These are phyloP conservation scores for Aspergillus sp. DNA, from an alignment of 2,329 filamentous ascomycete genomes.

Conservation along the genomic window DNA sequence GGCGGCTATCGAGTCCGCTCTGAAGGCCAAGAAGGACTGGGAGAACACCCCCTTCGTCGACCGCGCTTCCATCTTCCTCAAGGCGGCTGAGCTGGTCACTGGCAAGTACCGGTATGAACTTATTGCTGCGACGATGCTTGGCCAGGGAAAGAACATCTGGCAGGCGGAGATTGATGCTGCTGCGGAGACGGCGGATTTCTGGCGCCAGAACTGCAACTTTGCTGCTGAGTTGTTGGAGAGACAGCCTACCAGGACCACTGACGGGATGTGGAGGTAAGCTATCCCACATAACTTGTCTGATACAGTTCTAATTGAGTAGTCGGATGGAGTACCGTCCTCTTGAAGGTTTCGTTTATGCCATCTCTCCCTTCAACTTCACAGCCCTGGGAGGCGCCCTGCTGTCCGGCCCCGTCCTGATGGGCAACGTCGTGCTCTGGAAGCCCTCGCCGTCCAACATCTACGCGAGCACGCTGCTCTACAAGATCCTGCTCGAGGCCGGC, in stretches of 20 bases:
- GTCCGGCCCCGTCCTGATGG: slow-evolving; percentile 79
- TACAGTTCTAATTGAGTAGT: no score
- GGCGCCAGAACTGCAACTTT: slow-evolving; percentile 88
- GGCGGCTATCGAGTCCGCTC: slow-evolving; percentile 76
- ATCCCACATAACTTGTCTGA: no score
- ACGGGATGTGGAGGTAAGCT: slow-evolving; percentile 76
- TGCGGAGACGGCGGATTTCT: slow-evolving; percentile 90
- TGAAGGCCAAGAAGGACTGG: slow-evolving; percentile 85
- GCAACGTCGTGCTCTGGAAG: slow-evolving; percentile 96
- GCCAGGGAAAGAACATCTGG: slow-evolving; percentile 98
- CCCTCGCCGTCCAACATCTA: slow-evolving; percentile 88
- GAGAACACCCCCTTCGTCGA: slow-evolving; percentile 87
- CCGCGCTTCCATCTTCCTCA: slow-evolving; percentile 89
- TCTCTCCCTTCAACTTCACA: slow-evolving; percentile 96
- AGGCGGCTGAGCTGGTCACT: slow-evolving; percentile 86
- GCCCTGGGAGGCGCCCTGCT: slow-evolving; percentile 88
- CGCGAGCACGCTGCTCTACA: slow-evolving; percentile 88
- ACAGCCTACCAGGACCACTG: slow-evolving; percentile 79
- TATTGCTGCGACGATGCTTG: slow-evolving; percentile 93
- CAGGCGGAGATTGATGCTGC: slow-evolving; percentile 97
- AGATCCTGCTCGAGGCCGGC: slow-evolving; percentile 87
- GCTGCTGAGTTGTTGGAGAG: slow-evolving; percentile 86
- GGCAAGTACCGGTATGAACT: slow-evolving; percentile 95
- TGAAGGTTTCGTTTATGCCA: slow-evolving; percentile 95
- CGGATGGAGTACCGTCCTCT: slow-evolving; percentile 80